These are phyloP conservation scores for Candida endomychidarum DNA, from an alignment of 805 yeast genomes.

Conservation along the genomic window DNA sequence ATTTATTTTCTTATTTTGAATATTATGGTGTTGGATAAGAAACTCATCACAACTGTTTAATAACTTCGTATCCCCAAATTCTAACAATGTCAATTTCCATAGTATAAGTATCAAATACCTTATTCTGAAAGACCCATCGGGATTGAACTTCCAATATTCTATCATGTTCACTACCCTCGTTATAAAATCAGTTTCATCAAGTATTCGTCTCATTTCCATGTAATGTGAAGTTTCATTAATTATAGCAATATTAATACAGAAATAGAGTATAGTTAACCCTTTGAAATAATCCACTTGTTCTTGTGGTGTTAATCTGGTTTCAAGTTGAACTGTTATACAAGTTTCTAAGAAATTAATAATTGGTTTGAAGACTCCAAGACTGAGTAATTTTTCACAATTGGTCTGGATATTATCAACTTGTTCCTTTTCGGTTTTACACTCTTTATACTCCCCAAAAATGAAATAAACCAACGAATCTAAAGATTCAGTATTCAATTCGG, in stretches of 20 bases:
- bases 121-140: conserved; percentile 41
- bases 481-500: background rate
- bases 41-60: conserved; percentile 46
- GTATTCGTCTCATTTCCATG: conserved; percentile 15
- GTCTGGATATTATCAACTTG: conserved; percentile 17
- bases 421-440: conserved; percentile 13
- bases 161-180: conserved; percentile 46
- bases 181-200: conserved; percentile 41
- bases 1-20: conserved; percentile 21
- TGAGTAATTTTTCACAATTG: conserved; percentile 11
- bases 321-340: conserved; percentile 9
- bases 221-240: conserved; percentile 1
- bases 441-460: conserved; percentile 25
- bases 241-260: conserved; percentile 22
- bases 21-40: conserved; percentile 42
- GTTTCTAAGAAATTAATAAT: background rate
- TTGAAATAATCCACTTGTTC: conserved; percentile 21
- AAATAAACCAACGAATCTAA: conserved; percentile 23
- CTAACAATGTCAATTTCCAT: conserved; percentile 54
- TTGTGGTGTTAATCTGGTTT: conserved; percentile 7
- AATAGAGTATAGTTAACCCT: conserved; percentile 35
- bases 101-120: conserved; percentile 56
- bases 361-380: conserved; percentile 8
- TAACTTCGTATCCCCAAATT: conserved; percentile 57
- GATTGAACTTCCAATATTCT: conserved; percentile 67